Evolutionary conservation across 2,329 filamentous ascomycete species (phyloP), one percentile per base, ranked within the genome.

Genomic region (Epichloe sibirici): DNA sequence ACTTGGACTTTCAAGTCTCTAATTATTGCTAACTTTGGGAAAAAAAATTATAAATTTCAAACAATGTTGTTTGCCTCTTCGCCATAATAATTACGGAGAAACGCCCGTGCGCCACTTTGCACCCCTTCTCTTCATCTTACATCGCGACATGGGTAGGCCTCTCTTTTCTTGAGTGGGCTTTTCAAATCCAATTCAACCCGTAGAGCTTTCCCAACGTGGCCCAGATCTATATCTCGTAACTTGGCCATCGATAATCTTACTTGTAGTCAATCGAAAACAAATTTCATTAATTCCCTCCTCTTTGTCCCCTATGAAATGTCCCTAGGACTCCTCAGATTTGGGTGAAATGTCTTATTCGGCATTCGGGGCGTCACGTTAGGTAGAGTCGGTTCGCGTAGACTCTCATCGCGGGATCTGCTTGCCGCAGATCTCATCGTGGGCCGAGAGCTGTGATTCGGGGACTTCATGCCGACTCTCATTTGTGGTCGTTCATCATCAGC

Each of bases 401-500:
- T 59, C 31, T 69, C 65, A 40, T 69, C 68, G 23, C 66, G 59
- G 0, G 67, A 68, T 53, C 61, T 60, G 50, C 64, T 65, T 12
- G 62, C 56, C 8, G 65, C 57, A 5, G 66, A 65, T 23, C 64
- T 60, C 42, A 64, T 55, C 21, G 58, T 62, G n/a, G 69, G 76
- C 39, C 79, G 70, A 13, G 80, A 79, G 43, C 76, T 73, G 53
- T 82, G 75, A 35, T 76, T 72, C 5, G 79, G 66, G 0, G 80
- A 78, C 55, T 76, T 78, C 57, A 84, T 77, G 72, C 83, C 81
- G 52, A 73, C 80, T 58, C 83, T 81, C 25, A 79, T 66, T 42
- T 63, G 68, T 4, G 68, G 68, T 61, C 75, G 57, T 66, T 82
- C 72, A 59, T 82, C 72, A 65, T 90, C 86, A 13, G 82, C 82